phyloP scores from a whole-genome alignment of 495 filamentous ascomycete species.

The Hyaloscypha hepaticicola region DNA sequence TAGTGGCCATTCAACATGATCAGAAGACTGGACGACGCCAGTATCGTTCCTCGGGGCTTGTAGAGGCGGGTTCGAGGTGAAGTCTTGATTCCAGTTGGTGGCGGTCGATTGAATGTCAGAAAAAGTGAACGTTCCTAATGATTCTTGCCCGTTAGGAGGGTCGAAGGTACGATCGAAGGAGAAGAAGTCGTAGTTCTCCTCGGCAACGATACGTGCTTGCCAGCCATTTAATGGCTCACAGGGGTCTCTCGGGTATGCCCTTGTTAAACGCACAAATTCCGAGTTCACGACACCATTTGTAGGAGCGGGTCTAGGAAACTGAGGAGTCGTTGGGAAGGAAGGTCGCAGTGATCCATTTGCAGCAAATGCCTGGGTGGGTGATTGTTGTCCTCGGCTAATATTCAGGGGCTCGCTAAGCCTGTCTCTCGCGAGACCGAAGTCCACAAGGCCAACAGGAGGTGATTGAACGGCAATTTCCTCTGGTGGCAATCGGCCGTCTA shows the following conservation, averaged over 20 bases:
- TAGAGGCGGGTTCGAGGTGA: neutral
- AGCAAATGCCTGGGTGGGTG: neutral
- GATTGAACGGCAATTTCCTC: neutral
- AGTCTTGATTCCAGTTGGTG: neutral
- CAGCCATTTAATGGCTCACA: neutral
- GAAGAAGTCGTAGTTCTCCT: neutral
- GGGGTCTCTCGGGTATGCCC: neutral
- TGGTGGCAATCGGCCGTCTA: neutral
- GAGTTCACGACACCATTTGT: neutral
- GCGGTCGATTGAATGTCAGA: constrained; percentile 1
- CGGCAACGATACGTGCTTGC: neutral
- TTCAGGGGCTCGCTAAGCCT: neutral
- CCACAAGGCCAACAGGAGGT: neutral
- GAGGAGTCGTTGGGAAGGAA: neutral
- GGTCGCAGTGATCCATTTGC: neutral
- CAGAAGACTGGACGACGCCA: neutral
- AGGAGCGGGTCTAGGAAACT: neutral
- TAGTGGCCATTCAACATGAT: neutral
- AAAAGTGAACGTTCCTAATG: constrained; percentile 11
- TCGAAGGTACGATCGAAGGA: constrained; percentile 3
- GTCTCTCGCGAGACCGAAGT: neutral
- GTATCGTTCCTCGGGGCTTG: neutral
- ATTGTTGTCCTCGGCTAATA: neutral
- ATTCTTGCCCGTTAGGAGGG: constrained; percentile 10
- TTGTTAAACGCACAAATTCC: neutral